Conservation (phyloP, 768 basidiomycete species). For the Pisolithus marmoratus region DNA sequence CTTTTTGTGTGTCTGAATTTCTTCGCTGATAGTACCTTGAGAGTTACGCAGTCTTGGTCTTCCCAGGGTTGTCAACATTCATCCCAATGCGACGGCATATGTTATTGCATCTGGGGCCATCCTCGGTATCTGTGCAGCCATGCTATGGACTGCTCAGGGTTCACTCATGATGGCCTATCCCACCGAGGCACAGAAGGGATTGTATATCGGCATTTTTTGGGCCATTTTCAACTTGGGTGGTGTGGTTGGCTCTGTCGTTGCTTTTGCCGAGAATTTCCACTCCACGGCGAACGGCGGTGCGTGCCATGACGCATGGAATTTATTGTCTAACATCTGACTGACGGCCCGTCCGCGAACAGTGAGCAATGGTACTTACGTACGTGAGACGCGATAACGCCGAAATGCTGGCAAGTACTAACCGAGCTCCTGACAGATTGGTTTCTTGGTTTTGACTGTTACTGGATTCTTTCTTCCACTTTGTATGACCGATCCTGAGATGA, state of each 20-base stretch:
- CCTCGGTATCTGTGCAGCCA: constrained; percentile 44
- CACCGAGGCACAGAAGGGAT: constrained; percentile 51
- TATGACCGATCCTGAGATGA: constrained; percentile 68
- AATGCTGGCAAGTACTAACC: background rate
- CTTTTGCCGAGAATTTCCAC: constrained; percentile 66
- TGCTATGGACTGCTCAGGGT: constrained; percentile 52
- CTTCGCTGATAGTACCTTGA: background rate
- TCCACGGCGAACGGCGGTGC: constrained; percentile 38
- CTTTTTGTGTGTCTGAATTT: background rate
- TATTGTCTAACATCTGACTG: background rate
- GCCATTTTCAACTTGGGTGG: constrained; percentile 76
- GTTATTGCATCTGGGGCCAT: constrained; percentile 44
- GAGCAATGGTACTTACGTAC: constrained; percentile 76
- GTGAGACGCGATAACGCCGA: constrained; percentile 32
- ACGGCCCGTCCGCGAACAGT: constrained; percentile 34
- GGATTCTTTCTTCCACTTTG: constrained; percentile 59
- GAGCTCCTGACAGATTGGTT: constrained; percentile 51
- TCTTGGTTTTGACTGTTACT: constrained; percentile 64
- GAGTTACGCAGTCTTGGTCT: background rate
- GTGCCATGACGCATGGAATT: background rate
- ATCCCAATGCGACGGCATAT: constrained; percentile 39
- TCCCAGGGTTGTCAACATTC: constrained; percentile 38
- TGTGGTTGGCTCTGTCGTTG: constrained; percentile 72
- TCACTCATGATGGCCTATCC: constrained; percentile 53
- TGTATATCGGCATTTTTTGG: constrained; percentile 49